Evolutionary conservation across 768 basidiomycete species (phyloP).

Genomic region (Boletus reticuloceps): DNA sequence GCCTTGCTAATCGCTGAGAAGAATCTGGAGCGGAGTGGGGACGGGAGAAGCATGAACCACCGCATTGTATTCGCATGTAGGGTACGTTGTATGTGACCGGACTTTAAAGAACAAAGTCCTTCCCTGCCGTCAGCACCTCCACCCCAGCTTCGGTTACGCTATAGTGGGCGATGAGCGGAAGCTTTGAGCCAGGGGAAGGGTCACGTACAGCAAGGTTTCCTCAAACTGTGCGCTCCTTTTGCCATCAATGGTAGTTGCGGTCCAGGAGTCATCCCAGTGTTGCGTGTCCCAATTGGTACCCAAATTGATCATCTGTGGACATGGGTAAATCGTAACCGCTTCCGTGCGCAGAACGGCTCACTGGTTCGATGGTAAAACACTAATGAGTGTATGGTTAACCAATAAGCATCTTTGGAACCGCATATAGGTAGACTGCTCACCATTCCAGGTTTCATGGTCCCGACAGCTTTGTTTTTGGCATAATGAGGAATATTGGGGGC

Average conservation of each 20-base stretch:
- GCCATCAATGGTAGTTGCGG: slow-evolving; percentile 89
- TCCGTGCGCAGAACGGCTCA: slow-evolving; percentile 30
- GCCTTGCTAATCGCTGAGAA: slow-evolving; percentile 21
- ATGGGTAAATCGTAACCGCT: background rate
- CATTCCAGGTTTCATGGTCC: slow-evolving; percentile 93
- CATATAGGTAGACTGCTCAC: slow-evolving; percentile 40
- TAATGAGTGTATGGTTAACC: slow-evolving; percentile 22
- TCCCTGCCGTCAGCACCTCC: slow-evolving; percentile 76
- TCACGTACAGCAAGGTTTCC: slow-evolving; percentile 86
- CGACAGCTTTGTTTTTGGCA: slow-evolving; percentile 89
- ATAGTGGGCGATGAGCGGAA: slow-evolving; percentile 17
- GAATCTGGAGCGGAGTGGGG: slow-evolving; percentile 18
- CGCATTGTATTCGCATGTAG: slow-evolving; percentile 26
- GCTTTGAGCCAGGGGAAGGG: background rate
- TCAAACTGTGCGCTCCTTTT: slow-evolving; percentile 95
- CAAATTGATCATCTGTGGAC: slow-evolving; percentile 83
- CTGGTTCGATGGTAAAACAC: slow-evolving; percentile 80
- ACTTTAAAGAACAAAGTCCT: slow-evolving; percentile 25
- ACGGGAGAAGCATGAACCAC: slow-evolving; percentile 17
- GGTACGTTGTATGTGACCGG: slow-evolving; percentile 15
- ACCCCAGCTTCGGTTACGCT: slow-evolving; percentile 92
- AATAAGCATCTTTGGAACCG: background rate
- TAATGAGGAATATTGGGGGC: slow-evolving; percentile 92
- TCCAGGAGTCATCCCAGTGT: slow-evolving; percentile 97
- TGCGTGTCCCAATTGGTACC: slow-evolving; percentile 73